Base-by-base conservation (phyloP, 2,329 filamentous ascomycete genomes). In the Xylaria arbuscula region DNA sequence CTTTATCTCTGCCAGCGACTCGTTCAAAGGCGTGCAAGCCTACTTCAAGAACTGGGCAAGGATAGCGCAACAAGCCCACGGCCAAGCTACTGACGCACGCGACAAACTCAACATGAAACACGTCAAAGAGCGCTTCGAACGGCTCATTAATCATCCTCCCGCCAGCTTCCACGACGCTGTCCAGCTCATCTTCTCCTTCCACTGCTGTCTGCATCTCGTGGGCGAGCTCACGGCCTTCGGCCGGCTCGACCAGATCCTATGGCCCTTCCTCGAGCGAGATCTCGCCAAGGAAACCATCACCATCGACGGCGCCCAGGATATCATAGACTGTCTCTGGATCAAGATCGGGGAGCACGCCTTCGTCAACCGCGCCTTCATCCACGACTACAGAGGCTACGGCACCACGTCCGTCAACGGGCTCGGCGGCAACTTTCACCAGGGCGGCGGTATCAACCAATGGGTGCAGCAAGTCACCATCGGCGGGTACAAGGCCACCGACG, bases 371-470 rank as follows among this genome's bases (percentile, higher is more conserved):
- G 68, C 68, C 22, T 70, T 68, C 54, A 68, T 70, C 57, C 60
- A 62, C 32, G 65, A 70, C 50, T 70, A 70, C 22, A 32, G 68
- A n/a, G 62, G 64, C 57, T 66, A 68, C 17, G 65, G 68, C 34
- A 68, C 60, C n/a, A 54, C 57, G 3, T 59, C 65, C 17, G 42
- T 70, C 9, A 68, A 68, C 47, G 68, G 68, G 1, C 9, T 65
- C 19, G 65, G 68, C 28, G 57, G 45, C 19, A 70, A 70, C 42
- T 70, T 70, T 17, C 65, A 63, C 2, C 68, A 70, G 56, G 68
- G 68, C 38, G 68, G 68, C 6, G 65, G 68, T 45, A 70, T 70
- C 65, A 70, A 70, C 17, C 68, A 70, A 34, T 70, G 65, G 68
- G 68, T 70, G 40, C 68, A 70, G 48, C 68, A 70, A 36, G 47